phyloP scores from a whole-genome alignment of 768 basidiomycete genomes.

The Gymnopilus junonius region DNA sequence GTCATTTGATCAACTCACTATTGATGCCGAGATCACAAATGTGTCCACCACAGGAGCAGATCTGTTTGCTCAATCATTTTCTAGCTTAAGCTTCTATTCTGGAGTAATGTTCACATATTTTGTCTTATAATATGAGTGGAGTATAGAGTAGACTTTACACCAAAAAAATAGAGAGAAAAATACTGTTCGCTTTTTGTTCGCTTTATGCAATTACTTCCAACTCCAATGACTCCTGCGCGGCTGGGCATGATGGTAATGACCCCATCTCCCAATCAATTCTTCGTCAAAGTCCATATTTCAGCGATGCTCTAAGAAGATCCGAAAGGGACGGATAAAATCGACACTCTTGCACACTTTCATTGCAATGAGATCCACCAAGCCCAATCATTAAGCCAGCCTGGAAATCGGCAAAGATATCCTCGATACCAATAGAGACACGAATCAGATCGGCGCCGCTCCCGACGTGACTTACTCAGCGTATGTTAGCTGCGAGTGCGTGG shows the following conservation, averaged over 20 bases:
- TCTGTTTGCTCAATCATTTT: no score
- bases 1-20: slow-evolving; percentile 16
- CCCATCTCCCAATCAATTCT: not conserved
- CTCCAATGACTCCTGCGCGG: no score
- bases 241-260: not conserved
- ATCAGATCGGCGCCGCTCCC: slow-evolving; percentile 83
- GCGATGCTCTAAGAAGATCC: not conserved
- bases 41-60: not conserved
- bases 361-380: slow-evolving; percentile 18
- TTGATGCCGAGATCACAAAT: not conserved
- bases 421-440: slow-evolving; percentile 52
- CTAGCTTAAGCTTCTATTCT: no score
- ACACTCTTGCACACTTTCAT: not conserved
- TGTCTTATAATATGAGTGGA: not conserved
- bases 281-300: not conserved
- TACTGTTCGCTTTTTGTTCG: no score
- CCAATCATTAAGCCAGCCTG: slow-evolving; percentile 37
- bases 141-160: no score
- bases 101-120: no score
- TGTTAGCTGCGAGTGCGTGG: slow-evolving; percentile 75
- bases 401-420: slow-evolving; percentile 48
- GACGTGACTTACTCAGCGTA: slow-evolving; percentile 61
- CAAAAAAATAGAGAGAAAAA: no score
- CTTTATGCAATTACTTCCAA: no score
- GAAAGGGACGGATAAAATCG: not conserved